Evolutionary conservation across 2,329 filamentous ascomycete species (phyloP).

Genomic region (Lasiodiplodia theobromae): DNA sequence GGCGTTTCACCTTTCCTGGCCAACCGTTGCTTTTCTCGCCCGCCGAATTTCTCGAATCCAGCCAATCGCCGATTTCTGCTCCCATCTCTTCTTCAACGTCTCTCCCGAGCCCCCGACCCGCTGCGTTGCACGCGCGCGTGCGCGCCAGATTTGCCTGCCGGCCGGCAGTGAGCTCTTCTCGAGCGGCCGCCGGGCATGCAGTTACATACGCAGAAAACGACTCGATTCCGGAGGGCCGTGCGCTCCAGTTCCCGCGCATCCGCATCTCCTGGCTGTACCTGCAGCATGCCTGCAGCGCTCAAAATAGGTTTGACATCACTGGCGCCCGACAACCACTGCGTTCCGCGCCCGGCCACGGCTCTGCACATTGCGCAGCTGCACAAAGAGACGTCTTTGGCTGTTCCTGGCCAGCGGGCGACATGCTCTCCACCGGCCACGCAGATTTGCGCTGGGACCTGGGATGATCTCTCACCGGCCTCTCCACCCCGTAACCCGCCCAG

Average conservation of each 20-base stretch:
- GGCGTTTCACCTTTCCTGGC: conserved; percentile 22
- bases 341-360: conserved; percentile 8
- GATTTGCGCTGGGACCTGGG: conserved; percentile 26
- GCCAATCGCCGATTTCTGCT: conserved; percentile 5
- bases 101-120: background rate
- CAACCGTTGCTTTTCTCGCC: conserved; percentile 15
- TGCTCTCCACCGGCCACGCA: conserved; percentile 12
- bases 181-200: background rate
- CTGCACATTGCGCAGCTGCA: background rate
- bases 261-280: conserved; percentile 27
- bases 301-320: conserved; percentile 16
- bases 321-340: background rate
- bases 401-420: background rate
- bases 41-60: conserved; percentile 9
- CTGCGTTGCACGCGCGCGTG: background rate
- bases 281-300: conserved; percentile 17
- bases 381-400: background rate
- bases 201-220: conserved; percentile 1
- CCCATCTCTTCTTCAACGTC: conserved; percentile 10
- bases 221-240: conserved; percentile 4
- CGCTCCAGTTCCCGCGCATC: conserved; percentile 18
- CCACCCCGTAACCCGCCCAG: conserved; percentile 14
- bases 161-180: background rate
- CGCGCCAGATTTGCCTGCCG: background rate
- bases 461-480: conserved; percentile 24